These are phyloP conservation scores for Chrysophaeum taylorii DNA, from an alignment of 352 stramenopile species.

Conservation along the genomic window DNA sequence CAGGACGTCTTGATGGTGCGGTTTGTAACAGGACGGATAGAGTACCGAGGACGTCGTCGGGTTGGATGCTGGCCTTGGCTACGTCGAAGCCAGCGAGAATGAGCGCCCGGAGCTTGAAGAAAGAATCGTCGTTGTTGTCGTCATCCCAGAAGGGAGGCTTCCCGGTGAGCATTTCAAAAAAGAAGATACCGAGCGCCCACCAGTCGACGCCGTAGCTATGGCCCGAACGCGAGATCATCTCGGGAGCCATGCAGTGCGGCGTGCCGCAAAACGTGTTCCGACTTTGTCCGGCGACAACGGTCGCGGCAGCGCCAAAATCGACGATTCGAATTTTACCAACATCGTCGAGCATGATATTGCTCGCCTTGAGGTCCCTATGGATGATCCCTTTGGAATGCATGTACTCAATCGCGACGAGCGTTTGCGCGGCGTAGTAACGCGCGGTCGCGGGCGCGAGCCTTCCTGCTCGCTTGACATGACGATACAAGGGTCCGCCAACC, in stretches of 20 bases:
- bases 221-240: conserved; percentile 61
- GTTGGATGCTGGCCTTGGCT: background rate
- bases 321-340: background rate
- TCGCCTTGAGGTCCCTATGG: background rate
- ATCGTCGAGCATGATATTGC: background rate
- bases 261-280: conserved; percentile 66
- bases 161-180: conserved; percentile 75
- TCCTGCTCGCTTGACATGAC: background rate
- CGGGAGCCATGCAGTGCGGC: conserved; percentile 68
- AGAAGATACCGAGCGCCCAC: conserved; percentile 72
- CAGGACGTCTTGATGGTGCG: background rate
- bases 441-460: background rate
- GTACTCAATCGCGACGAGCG: background rate
- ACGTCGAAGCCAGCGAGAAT: background rate
- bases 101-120: background rate
- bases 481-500: background rate
- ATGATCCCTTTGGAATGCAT: background rate
- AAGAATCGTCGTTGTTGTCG: background rate
- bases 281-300: conserved; percentile 61
- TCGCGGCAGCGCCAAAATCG: conserved; percentile 12
- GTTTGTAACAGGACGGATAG: background rate
- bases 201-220: conserved; percentile 71
- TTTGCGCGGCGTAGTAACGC: background rate
- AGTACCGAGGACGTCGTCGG: background rate
- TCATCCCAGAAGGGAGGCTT: conserved; percentile 45